Base-by-base conservation (phyloP, 208 protist genomes). In the Vickermania ingenoplastis region DNA sequence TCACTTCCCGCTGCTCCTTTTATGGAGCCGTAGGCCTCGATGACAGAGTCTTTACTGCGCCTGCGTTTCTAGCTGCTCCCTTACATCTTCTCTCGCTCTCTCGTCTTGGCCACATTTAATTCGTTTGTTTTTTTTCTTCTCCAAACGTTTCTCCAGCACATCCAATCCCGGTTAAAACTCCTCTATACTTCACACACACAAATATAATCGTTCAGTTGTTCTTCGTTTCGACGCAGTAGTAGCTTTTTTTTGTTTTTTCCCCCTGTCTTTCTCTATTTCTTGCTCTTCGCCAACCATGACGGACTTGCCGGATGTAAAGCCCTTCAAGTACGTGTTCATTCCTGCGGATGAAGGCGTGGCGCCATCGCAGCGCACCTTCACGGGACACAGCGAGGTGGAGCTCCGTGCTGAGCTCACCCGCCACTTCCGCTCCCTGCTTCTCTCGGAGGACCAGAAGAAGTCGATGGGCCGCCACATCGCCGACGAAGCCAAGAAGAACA, bases 251-350 rank as follows among this genome's bases (percentile, higher is more conserved):
- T 57, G 3, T 30, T 22, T 65, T 22, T 29, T 60, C 56, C 5
- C 4, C 30, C 4, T 59, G 2, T 66, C 36, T 31, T 67, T 31
- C 17, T 17, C 7, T 45, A 45, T n/a, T 45, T 45, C 7, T 45
- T 45, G 11, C 17, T 45, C 36, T 45, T 45, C 36, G 11, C 7
- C 11, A n/a, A 45, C 17, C 36, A 45, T 45, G 36, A 45, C 36
- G 36, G 36, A 45, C 17, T 17, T 71, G 4, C 75, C 83, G 0
- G 61, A 23, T 17, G 72, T 83, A 61, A 59, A 67, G 52, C 77
- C 82, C 1, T 89, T 95, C 66, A 77, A 53, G 31, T 95, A 93
- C 70, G 69, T 91, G 22, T 68, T 73, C 41, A 89, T 95, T 53
- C 86, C 89, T 0, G 48, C 60, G 1, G 76, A 89, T 31, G 72